Percentiles rank a stretch among this genome's conserved stretches.
These are phyloP conservation scores for Sorghum bicolor DNA, from an alignment of 176 grass and related monocot species.

Conservation along the genomic window Sorghum_bicolor_NCBIv3 NC_012876.2:55945501-55946000, in stretches of 20 bases:
- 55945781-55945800: neutral
- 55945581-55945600: conserved; percentile 98
- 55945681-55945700: neutral
- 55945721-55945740: neutral
- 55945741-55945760: neutral
- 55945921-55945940: conserved; percentile 5
- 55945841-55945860: conserved; percentile 23
- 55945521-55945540: neutral
- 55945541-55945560: conserved; percentile 16
- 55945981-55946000: conserved; percentile 79
- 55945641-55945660: conserved; percentile 76
- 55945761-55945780: neutral
- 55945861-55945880: conserved; percentile 39
- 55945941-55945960: neutral
- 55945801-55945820: neutral
- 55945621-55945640: conserved; percentile 95
- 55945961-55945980: conserved; percentile 75
- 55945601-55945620: conserved; percentile 87
- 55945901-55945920: conserved; percentile 23
- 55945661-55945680: conserved; percentile 15
- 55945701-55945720: neutral
- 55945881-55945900: conserved; percentile 7
- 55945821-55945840: conserved; percentile 18
- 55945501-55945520: conserved; percentile 23
- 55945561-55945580: conserved; percentile 99